phyloP scores from a whole-genome alignment of 371 early-diverging fungal genomes.

The Haplosporangium sp. region DNA sequence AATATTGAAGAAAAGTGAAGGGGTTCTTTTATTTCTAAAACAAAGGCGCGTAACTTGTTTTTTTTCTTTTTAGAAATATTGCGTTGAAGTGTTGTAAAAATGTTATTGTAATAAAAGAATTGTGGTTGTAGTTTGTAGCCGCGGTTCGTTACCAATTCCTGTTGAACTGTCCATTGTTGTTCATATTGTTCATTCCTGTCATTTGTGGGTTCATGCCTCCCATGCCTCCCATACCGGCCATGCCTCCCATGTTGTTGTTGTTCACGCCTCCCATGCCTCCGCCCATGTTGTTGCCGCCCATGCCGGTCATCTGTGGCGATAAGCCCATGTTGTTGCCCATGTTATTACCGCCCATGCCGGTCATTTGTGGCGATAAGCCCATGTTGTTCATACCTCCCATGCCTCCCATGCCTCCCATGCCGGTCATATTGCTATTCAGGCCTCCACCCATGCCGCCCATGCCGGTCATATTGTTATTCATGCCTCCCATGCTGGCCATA shows the following conservation, averaged over 20 bases:
- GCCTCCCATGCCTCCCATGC: slow-evolving; percentile 19
- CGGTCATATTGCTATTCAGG: slow-evolving; percentile 23
- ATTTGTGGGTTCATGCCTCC: slow-evolving; percentile 18
- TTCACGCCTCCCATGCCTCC: slow-evolving; percentile 19
- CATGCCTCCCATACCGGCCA: slow-evolving; percentile 13
- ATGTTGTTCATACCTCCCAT: slow-evolving; percentile 3
- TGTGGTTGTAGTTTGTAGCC: neutral
- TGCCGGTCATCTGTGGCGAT: slow-evolving; percentile 12
- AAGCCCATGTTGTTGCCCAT: slow-evolving; percentile 18
- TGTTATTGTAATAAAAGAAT: neutral
- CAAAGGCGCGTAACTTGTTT: neutral
- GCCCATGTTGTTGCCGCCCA: slow-evolving; percentile 24
- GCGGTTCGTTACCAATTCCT: slow-evolving; percentile 32
- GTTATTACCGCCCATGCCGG: slow-evolving; percentile 26
- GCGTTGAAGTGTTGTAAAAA: neutral
- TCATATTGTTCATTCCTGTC: slow-evolving; percentile 18
- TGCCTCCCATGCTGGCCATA: slow-evolving; percentile 19
- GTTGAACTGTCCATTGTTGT: slow-evolving; percentile 49
- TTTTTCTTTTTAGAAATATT: neutral
- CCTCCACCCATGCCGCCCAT: slow-evolving; percentile 2
- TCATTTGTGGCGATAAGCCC: slow-evolving; percentile 24
- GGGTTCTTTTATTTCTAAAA: neutral
- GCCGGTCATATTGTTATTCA: slow-evolving; percentile 19
- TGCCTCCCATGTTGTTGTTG: slow-evolving; percentile 14
- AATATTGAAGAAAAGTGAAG: neutral